Conservation (phyloP, 257 asterid species). For the Fraxinus cuspidata region DNA sequence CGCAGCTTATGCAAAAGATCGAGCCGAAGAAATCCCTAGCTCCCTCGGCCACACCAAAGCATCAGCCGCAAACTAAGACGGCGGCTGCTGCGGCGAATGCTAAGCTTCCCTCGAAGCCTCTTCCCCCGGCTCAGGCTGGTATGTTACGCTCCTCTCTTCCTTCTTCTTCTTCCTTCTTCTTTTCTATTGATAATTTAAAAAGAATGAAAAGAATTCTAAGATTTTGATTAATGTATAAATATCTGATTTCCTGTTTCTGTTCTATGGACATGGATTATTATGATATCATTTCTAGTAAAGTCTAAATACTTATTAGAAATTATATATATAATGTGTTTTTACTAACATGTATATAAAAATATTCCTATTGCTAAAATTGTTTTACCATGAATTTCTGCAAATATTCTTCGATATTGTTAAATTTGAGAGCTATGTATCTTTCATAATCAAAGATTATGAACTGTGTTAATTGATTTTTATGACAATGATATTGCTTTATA, state of each 20-base stretch:
- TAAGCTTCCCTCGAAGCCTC: slow-evolving; percentile 79
- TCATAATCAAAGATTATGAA: background rate
- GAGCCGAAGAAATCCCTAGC: slow-evolving; percentile 57
- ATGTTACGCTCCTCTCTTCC: background rate
- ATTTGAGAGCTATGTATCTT: background rate
- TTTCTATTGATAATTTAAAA: background rate
- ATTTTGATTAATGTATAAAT: background rate
- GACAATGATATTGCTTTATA: background rate
- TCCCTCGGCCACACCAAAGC: slow-evolving; percentile 30
- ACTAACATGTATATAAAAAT: background rate
- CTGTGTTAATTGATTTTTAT: background rate
- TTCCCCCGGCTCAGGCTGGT: slow-evolving; percentile 82
- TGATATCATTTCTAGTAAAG: background rate
- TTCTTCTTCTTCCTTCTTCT: too few relatives aligned
- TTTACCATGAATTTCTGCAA: background rate
- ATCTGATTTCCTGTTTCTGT: background rate
- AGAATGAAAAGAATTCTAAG: background rate
- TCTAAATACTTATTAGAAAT: background rate
- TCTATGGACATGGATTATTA: background rate
- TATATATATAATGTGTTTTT: background rate
- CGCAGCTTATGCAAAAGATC: slow-evolving; percentile 50
- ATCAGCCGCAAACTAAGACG: slow-evolving; percentile 36
- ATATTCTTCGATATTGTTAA: background rate
- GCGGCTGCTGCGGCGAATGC: slow-evolving; percentile 31
- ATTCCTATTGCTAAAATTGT: background rate